phyloP scores from a whole-genome alignment of 2,329 filamentous ascomycete species.

The Alternaria novae-zelandiae region DNA sequence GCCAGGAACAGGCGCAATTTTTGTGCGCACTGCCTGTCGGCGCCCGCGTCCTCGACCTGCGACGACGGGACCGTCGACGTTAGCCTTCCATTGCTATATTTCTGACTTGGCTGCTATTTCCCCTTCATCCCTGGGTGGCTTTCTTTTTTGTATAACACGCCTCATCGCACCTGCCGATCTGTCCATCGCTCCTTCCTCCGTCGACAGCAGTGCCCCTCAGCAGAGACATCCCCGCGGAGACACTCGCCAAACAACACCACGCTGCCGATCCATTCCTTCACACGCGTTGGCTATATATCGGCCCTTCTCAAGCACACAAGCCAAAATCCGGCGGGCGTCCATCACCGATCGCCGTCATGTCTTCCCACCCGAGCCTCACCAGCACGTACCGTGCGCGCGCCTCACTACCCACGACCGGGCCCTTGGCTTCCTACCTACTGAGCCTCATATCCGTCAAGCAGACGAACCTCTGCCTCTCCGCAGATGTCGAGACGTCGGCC shows the following conservation, averaged over 20 bases:
- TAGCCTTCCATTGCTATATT: background rate
- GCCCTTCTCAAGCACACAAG: background rate
- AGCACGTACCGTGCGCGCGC: slow-evolving; percentile 56
- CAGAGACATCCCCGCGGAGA: slow-evolving; percentile 10
- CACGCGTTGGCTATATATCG: background rate
- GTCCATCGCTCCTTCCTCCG: background rate
- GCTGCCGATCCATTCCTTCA: background rate
- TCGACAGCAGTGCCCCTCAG: slow-evolving; percentile 9
- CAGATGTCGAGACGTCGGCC: slow-evolving; percentile 63
- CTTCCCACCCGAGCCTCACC: slow-evolving; percentile 41
- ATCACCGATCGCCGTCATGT: slow-evolving; percentile 33
- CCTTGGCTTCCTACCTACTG: slow-evolving; percentile 57
- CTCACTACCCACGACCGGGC: slow-evolving; percentile 49
- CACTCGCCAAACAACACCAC: background rate
- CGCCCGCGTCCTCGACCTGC: slow-evolving; percentile 7
- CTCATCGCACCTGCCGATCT: slow-evolving; percentile 1
- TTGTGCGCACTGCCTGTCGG: background rate
- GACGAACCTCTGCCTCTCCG: slow-evolving; percentile 62
- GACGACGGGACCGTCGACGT: background rate
- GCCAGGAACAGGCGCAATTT: slow-evolving; percentile 27
- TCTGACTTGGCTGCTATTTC: background rate
- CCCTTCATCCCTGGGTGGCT: background rate
- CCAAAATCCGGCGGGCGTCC: background rate
- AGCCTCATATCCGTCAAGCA: slow-evolving; percentile 58
- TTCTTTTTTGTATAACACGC: background rate